Conservation (phyloP, 768 basidiomycete genomes). For the Clavaria fumosa region DNA sequence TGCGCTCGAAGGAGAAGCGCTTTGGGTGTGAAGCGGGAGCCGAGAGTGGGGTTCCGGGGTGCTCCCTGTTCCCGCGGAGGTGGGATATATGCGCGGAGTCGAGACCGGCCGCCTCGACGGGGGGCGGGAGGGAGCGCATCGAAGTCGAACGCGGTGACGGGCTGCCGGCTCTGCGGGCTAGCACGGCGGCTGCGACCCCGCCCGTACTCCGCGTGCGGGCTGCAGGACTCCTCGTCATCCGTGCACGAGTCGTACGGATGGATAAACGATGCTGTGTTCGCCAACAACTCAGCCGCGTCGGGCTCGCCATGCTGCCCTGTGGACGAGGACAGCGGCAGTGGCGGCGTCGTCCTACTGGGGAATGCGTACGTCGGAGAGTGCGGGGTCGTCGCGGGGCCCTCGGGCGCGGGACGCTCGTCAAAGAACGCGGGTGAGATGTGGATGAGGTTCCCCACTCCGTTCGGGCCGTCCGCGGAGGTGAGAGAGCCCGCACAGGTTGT, state of each 20-base stretch:
- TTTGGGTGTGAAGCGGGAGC: not conserved
- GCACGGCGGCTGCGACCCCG: too few relatives aligned
- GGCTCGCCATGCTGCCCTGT: conserved; percentile 11
- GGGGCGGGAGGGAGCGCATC: conserved; percentile 27
- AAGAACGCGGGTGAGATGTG: conserved; percentile 15
- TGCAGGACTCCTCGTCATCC: conserved; percentile 17
- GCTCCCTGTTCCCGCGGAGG: conserved; percentile 1
- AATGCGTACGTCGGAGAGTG: conserved; percentile 7
- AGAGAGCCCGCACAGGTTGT: too few relatives aligned
- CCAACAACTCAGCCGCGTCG: conserved; percentile 13
- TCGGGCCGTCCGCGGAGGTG: conserved; percentile 16
- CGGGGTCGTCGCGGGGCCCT: conserved; percentile 15
- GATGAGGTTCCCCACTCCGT: conserved; percentile 12
- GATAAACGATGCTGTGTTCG: conserved; percentile 34
- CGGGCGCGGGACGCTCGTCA: conserved; percentile 12
- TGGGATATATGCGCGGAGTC: not conserved
- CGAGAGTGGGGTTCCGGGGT: not conserved
- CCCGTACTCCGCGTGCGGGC: too few relatives aligned
- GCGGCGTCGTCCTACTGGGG: conserved; percentile 9
- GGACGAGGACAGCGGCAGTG: too few relatives aligned
- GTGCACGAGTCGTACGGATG: conserved; percentile 24
- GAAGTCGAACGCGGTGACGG: conserved; percentile 32
- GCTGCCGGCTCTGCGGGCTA: conserved; percentile 24
- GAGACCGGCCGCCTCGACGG: conserved; percentile 1
- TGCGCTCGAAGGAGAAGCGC: not conserved